phyloP scores from a whole-genome alignment of 176 grass and related monocot species.

The Musa troglodytarum region DNA sequence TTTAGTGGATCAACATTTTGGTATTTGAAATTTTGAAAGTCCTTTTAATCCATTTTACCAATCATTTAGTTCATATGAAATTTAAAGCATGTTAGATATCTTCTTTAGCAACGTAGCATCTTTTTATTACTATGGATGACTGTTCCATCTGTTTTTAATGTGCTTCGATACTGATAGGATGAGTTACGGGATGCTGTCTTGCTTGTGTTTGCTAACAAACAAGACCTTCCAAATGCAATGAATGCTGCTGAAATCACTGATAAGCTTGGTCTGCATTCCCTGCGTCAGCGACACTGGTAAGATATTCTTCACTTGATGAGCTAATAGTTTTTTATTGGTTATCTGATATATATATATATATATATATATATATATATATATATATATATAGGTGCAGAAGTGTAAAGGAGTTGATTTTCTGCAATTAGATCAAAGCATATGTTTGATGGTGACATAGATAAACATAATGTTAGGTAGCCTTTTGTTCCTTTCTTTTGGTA shows the following conservation, averaged over 20 bases:
- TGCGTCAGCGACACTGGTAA: not conserved
- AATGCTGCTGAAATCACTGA: constrained; percentile 3
- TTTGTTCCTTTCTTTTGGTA: too few relatives aligned
- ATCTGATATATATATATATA: not conserved
- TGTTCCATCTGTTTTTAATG: not conserved
- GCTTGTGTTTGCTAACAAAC: constrained; percentile 3
- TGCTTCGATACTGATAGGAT: not conserved
- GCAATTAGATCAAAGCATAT: too few relatives aligned
- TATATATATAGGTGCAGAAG: too few relatives aligned
- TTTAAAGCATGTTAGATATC: not conserved
- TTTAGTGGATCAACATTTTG: too few relatives aligned
- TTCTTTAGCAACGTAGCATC: not conserved
- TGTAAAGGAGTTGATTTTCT: too few relatives aligned
- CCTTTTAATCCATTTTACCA: not conserved
- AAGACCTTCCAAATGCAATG: constrained; percentile 1
- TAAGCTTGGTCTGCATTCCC: not conserved
- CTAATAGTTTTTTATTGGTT: not conserved
- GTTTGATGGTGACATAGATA: too few relatives aligned
- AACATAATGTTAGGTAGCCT: too few relatives aligned
- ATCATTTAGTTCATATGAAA: not conserved
- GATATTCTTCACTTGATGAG: not conserved
- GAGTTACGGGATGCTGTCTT: not conserved
- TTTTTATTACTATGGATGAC: not conserved
- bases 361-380: too few relatives aligned
- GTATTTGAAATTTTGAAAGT: too few relatives aligned